Evolutionary conservation across 139 green algal genomes (phyloP).

Genomic region (Coccomyxa sp.): DNA sequence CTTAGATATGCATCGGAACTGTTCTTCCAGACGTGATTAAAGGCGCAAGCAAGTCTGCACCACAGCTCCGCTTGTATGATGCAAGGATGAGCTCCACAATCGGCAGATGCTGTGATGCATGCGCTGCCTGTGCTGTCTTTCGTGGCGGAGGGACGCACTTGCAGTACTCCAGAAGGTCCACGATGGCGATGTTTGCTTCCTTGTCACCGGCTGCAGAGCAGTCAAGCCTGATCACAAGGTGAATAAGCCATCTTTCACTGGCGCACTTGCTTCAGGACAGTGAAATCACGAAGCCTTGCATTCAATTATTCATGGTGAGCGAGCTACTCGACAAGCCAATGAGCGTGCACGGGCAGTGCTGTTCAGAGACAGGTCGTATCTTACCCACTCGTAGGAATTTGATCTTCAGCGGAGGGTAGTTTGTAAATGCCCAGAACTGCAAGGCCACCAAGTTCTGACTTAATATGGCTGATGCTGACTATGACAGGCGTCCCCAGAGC

Average conservation of each 20-base stretch:
- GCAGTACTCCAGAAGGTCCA: constrained; percentile 3
- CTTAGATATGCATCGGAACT: too few relatives aligned
- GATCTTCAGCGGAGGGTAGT: background rate
- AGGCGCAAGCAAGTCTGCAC: too few relatives aligned
- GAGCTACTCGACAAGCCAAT: too few relatives aligned
- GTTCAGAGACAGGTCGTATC: background rate
- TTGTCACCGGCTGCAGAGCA: background rate
- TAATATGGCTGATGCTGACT: too few relatives aligned
- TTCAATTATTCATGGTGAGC: background rate
- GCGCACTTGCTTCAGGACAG: too few relatives aligned
- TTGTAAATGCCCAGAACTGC: background rate
- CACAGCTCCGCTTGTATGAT: too few relatives aligned
- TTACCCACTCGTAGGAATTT: background rate
- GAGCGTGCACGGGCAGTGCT: too few relatives aligned
- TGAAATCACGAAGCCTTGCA: background rate
- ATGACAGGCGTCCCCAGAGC: too few relatives aligned
- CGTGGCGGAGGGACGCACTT: background rate
- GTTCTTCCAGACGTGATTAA: too few relatives aligned
- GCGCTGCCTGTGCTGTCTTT: background rate
- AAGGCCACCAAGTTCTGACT: background rate
- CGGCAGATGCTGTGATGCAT: background rate
- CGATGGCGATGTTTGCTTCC: background rate
- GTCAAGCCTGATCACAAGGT: too few relatives aligned
- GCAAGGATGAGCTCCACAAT: background rate
- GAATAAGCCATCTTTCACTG: too few relatives aligned